These are phyloP conservation scores for Picea engelmannii DNA, from an alignment of 83 land plant genomes.

Conservation along the genomic window DNA sequence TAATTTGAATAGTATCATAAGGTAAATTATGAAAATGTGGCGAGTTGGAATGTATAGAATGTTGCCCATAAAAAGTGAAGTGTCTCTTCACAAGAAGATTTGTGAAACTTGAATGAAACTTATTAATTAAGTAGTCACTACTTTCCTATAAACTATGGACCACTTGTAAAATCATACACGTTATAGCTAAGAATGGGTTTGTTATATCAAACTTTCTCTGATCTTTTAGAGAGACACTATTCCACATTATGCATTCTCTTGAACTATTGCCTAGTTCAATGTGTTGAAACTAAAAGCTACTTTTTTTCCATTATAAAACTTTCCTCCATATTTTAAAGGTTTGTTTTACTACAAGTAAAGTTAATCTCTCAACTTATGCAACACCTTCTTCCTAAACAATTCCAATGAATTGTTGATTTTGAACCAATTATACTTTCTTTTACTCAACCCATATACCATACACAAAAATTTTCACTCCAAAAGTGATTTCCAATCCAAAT, in stretches of 20 bases:
- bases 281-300: background rate
- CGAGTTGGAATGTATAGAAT: background rate
- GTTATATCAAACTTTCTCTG: too few species aligned
- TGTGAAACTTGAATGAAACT: background rate
- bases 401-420: background rate
- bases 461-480: background rate
- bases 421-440: background rate
- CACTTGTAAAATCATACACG: too few species aligned
- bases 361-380: background rate
- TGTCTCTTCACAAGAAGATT: background rate
- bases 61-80: background rate
- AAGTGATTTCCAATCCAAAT: too few species aligned
- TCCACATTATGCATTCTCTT: too few species aligned
- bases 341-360: background rate
- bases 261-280: background rate
- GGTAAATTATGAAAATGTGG: background rate
- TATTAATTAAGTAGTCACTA: too few species aligned
- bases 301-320: background rate
- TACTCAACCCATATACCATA: background rate
- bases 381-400: background rate
- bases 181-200: background rate
- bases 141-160: too few species aligned
- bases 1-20: background rate
- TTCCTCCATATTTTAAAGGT: background rate
- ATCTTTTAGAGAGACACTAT: background rate